These are phyloP conservation scores for Atkinsonella hypoxylon DNA, from an alignment of 2,329 filamentous ascomycete species.

Conservation along the genomic window DNA sequence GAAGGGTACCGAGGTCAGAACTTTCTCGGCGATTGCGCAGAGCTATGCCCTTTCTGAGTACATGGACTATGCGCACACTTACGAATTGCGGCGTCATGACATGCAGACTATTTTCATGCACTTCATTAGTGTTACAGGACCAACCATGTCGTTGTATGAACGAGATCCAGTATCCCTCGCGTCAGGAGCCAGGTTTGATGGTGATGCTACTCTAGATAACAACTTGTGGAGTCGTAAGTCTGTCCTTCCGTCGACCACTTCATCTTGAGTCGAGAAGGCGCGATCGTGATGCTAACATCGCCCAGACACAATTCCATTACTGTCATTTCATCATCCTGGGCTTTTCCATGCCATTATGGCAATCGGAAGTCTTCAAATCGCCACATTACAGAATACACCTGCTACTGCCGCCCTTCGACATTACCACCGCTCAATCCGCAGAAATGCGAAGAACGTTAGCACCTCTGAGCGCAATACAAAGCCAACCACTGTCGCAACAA, in stretches of 20 bases:
- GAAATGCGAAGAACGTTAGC: conserved; percentile 64
- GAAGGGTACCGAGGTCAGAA: conserved; percentile 32
- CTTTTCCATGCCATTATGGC: conserved; percentile 86
- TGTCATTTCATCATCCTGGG: conserved; percentile 74
- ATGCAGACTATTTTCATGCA: conserved; percentile 81
- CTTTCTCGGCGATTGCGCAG: conserved; percentile 36
- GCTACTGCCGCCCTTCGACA: conserved; percentile 78
- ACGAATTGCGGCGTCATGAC: conserved; percentile 67
- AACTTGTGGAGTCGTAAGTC: conserved; percentile 51
- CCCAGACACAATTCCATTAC: conserved; percentile 65
- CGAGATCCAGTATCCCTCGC: conserved; percentile 64
- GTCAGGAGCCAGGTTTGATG: conserved; percentile 40
- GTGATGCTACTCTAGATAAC: conserved; percentile 51
- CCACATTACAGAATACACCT: conserved; percentile 63
- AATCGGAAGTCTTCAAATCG: conserved; percentile 75
- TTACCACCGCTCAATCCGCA: conserved; percentile 74
- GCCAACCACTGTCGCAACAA: conserved; percentile 76
- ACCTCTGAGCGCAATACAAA: conserved; percentile 57
- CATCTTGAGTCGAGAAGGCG: not conserved
- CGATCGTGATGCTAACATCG: not conserved
- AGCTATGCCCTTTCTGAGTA: conserved; percentile 51
- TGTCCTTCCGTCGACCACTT: not conserved
- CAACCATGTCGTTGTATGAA: conserved; percentile 79
- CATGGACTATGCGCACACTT: conserved; percentile 49
- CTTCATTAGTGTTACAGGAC: conserved; percentile 81